Evolutionary conservation across 2,329 filamentous ascomycete genomes (phyloP), one percentile per base, ranked within the genome.

Genomic region (Trichoderma lentiforme): DNA sequence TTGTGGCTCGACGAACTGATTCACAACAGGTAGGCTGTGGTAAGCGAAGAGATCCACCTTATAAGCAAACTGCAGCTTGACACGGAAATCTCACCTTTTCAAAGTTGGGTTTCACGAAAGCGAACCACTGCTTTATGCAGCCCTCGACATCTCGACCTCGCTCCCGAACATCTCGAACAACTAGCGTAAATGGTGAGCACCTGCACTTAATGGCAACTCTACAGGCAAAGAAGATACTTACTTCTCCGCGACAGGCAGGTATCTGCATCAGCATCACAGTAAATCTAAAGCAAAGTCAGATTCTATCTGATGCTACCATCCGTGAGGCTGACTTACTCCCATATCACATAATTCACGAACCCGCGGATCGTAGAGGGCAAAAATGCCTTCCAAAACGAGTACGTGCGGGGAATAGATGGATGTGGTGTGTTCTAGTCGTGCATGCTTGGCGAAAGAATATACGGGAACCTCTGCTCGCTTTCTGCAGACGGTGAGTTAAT

Each of bases 41-140:
- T 70, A 26, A 63, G 71, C 43, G n/a, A 36, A 36, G 30, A 18
- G 4, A 6, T 30, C 21, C 53, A n/a, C 32, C 28, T 28, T 30
- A 12, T 56, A 18, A 21, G 53, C n/a, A 24, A 62, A 28, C 6
- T 34, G 34, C 47, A 36, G 34, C 26, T 21, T 28, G 21, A 11
- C 15, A 30, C n/a, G 15, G 15, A 58, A 18, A 11, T 24, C 77
- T 70, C 78, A 87, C 87, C 82, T 92, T 93, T 81, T 95, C 92
- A 77, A 97, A 98, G 78, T 98, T 98, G 3, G 96, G 96, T 82
- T 99, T 99, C 57, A 99, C 96, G 79, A 93, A 99, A 12, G 84
- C 85, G 80, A 98, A 98, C 96, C 96, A 99, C 81, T 99, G 96
- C 82, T 98, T 98, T 81, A 99, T 95, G 78, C 95, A 95, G 53